phyloP scores from a whole-genome alignment of 495 filamentous ascomycete genomes.

The Neurospora sp. region DNA sequence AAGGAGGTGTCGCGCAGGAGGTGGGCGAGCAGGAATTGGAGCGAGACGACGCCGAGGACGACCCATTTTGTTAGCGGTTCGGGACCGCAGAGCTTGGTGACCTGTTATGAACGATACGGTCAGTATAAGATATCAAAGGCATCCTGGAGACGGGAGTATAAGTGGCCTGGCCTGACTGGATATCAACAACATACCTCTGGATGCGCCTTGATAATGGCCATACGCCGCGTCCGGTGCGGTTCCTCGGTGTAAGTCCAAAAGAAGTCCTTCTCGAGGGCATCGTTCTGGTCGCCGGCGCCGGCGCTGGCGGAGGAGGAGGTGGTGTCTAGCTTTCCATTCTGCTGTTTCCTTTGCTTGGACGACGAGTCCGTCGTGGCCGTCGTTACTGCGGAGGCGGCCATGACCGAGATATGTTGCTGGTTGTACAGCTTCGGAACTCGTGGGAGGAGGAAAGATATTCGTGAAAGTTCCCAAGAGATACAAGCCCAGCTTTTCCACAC shows the following conservation, averaged over 20 bases:
- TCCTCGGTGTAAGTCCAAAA: slow-evolving; percentile 99
- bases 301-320: background rate
- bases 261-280: slow-evolving; percentile 40
- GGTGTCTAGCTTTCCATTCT: background rate
- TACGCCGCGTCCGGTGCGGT: slow-evolving; percentile 80
- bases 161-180: background rate
- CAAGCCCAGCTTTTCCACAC: background rate
- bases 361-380: background rate
- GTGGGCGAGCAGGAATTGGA: slow-evolving; percentile 75
- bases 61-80: slow-evolving; percentile 94
- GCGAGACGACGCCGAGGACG: slow-evolving; percentile 70
- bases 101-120: slow-evolving; percentile 41
- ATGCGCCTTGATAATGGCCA: slow-evolving; percentile 96
- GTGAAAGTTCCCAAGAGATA: background rate
- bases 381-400: background rate
- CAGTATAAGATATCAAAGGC: background rate
- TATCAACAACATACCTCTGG: slow-evolving; percentile 59
- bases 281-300: slow-evolving; percentile 5
- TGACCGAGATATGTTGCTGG: background rate
- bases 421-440: background rate
- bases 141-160: background rate
- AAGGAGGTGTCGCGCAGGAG: slow-evolving; percentile 69
- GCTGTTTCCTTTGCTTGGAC: background rate
- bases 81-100: slow-evolving; percentile 94
- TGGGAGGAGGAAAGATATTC: background rate